Evolutionary conservation across 345 rosid genomes (phyloP).

Genomic region (Syzygium grande): DNA sequence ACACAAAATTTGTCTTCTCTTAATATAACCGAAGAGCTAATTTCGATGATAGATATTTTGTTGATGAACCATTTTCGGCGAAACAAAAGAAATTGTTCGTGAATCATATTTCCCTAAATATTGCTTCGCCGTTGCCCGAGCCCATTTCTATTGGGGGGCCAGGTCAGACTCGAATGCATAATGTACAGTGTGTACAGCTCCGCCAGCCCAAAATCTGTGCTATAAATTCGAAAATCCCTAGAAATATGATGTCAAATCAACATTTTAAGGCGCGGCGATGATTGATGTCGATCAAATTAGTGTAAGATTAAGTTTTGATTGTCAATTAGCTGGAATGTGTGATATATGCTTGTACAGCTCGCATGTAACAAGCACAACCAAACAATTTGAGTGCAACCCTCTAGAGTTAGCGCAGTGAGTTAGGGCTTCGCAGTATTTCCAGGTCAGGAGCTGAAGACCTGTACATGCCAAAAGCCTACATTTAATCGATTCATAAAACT

Average conservation of each 20-base stretch:
- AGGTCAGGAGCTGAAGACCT: rapidly evolving
- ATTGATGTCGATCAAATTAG: background rate
- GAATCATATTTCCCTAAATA: background rate
- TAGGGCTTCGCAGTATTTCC: background rate
- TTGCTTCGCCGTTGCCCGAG: background rate
- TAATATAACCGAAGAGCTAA: too few relatives aligned
- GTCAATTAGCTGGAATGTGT: background rate
- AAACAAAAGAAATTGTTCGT: background rate
- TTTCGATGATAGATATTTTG: too few relatives aligned
- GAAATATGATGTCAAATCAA: background rate
- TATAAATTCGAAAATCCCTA: background rate
- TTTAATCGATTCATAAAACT: background rate
- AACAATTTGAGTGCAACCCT: background rate
- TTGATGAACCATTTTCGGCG: too few relatives aligned
- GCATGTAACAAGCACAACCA: too few relatives aligned
- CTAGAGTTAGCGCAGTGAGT: background rate
- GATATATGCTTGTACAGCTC: background rate
- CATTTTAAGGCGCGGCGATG: background rate
- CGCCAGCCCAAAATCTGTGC: background rate
- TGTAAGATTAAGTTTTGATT: background rate
- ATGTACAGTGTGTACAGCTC: background rate
- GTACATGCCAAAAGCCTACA: background rate
- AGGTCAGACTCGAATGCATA: background rate
- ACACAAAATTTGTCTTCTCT: too few relatives aligned
- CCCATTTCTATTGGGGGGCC: background rate